Conservation (phyloP, 176 grass and related monocot species). For the Hsuehochloa calcarea region DNA sequence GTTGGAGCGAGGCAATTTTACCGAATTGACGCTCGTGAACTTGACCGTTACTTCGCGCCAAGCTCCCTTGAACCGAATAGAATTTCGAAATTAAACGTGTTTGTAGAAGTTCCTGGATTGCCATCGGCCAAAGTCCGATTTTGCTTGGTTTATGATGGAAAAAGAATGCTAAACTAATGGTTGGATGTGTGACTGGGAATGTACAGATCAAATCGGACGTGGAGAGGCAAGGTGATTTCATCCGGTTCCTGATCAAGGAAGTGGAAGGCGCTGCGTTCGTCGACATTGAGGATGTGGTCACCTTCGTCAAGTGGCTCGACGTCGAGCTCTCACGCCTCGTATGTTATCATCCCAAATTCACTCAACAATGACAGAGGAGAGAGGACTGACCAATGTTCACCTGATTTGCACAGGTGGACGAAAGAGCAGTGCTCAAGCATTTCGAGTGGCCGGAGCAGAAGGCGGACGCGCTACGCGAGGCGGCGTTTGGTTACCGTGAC, state of each 20-base stretch:
- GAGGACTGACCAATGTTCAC: not conserved
- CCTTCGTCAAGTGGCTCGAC: conserved; percentile 99
- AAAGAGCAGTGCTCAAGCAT: conserved; percentile 92
- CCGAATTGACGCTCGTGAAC: not conserved
- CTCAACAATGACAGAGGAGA: not conserved
- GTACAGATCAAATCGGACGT: conserved; percentile 85
- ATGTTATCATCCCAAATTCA: not conserved
- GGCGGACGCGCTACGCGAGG: conserved; percentile 85
- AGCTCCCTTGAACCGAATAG: not conserved
- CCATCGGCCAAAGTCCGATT: not conserved
- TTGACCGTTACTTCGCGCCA: conserved; percentile 51
- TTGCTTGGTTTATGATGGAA: not conserved
- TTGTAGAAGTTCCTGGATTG: not conserved
- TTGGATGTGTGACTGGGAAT: not conserved
- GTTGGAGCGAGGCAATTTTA: conserved; percentile 4
- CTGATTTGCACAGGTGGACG: conserved; percentile 57
- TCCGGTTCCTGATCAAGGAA: conserved; percentile 88
- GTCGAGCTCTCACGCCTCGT: conserved; percentile 94
- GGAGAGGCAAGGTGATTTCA: conserved; percentile 92
- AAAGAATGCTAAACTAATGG: not conserved
- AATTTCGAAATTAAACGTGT: not conserved
- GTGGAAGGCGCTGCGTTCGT: conserved; percentile 57
- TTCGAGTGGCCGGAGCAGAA: conserved; percentile 97
- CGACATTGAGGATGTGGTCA: conserved; percentile 86
- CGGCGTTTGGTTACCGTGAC: conserved; percentile 83